Conservation (phyloP, 2,329 filamentous ascomycete genomes). For the Pseudogymnoascus sp. region DNA sequence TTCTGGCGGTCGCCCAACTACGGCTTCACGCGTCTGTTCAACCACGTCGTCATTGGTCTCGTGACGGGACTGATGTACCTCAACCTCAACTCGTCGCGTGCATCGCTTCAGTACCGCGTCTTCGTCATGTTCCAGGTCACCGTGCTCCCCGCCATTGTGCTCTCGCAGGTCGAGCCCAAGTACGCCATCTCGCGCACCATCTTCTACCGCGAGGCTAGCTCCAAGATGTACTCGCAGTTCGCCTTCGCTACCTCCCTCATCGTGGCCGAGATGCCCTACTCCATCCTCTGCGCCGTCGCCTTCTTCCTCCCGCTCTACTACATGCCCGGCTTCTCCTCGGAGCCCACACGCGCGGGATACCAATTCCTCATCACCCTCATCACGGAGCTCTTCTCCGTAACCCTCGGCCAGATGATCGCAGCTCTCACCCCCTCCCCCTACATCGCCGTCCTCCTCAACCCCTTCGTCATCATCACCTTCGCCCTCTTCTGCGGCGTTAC, state of each 20-base stretch:
- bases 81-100: slow-evolving; percentile 45
- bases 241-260: slow-evolving; percentile 49
- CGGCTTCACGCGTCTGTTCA: slow-evolving; percentile 39
- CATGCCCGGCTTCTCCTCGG: slow-evolving; percentile 37
- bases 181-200: slow-evolving; percentile 51
- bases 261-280: slow-evolving; percentile 40
- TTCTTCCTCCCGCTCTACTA: slow-evolving; percentile 52
- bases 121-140: slow-evolving; percentile 59
- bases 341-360: slow-evolving; percentile 41
- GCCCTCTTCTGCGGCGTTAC: slow-evolving; percentile 69
- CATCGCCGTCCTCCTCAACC: slow-evolving; percentile 52
- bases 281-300: slow-evolving; percentile 36
- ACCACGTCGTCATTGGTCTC: slow-evolving; percentile 47
- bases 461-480: slow-evolving; percentile 52
- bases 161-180: slow-evolving; percentile 52
- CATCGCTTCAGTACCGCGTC: slow-evolving; percentile 47
- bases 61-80: slow-evolving; percentile 58
- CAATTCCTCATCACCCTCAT: slow-evolving; percentile 55
- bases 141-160: slow-evolving; percentile 51
- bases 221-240: slow-evolving; percentile 54
- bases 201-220: slow-evolving; percentile 52
- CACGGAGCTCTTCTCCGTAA: slow-evolving; percentile 78
- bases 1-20: slow-evolving; percentile 56
- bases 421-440: slow-evolving; percentile 55
- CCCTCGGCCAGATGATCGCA: slow-evolving; percentile 58